Conservation (phyloP, 2,329 filamentous ascomycete genomes). For the Lecanicillium sp. region DNA sequence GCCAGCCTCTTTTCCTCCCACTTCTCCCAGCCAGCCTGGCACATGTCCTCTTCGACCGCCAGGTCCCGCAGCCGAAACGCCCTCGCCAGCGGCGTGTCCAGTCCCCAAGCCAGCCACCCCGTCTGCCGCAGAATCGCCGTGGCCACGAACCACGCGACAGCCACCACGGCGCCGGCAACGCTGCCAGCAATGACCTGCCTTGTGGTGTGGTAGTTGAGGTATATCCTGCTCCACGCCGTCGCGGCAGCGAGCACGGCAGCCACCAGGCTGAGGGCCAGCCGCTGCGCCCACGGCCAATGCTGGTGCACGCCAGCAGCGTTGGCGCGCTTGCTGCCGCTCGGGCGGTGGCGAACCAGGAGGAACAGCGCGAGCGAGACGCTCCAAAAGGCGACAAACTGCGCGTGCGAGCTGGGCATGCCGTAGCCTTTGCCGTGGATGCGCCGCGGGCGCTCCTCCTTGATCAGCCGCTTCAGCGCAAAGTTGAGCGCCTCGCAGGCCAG, state of each 20-base stretch:
- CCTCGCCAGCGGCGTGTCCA: conserved; percentile 58
- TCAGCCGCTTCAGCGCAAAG: conserved; percentile 78
- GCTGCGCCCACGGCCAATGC: conserved; percentile 54
- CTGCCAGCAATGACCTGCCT: conserved; percentile 80
- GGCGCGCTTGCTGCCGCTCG: conserved; percentile 19
- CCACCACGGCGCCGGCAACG: conserved; percentile 61
- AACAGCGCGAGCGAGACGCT: conserved; percentile 78
- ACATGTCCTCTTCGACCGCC: conserved; percentile 78
- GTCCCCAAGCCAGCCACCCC: conserved; percentile 64
- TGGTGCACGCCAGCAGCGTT: conserved; percentile 11
- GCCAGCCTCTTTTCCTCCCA: conserved; percentile 57
- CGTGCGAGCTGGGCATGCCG: conserved; percentile 92
- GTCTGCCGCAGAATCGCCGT: conserved; percentile 58
- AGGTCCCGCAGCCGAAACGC: conserved; percentile 73
- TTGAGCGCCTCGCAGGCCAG: conserved; percentile 88
- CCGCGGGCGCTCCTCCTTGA: conserved; percentile 83
- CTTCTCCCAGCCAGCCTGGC: conserved; percentile 87
- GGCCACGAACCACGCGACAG: conserved; percentile 68
- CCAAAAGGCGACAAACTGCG: conserved; percentile 92
- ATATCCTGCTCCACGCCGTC: conserved; percentile 78
- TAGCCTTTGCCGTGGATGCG: conserved; percentile 89
- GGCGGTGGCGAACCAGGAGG: conserved; percentile 70
- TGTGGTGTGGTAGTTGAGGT: conserved; percentile 86
- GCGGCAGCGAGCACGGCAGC: conserved; percentile 54
- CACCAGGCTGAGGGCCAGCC: conserved; percentile 44